Conservation (phyloP, 1,139 yeast genomes). For the Debaryomyces subglobosus region DNA sequence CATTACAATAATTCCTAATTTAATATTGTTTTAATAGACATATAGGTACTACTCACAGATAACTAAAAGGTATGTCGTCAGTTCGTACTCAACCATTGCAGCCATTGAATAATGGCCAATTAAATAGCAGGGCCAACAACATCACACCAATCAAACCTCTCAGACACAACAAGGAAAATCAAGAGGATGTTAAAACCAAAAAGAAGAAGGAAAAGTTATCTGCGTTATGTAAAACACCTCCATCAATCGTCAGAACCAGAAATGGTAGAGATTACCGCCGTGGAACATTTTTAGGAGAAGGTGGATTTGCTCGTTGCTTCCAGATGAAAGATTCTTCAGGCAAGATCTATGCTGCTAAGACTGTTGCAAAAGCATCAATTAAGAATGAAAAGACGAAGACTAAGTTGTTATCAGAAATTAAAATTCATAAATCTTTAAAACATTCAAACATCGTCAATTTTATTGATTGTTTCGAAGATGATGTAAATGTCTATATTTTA, state of each 20-base stretch:
- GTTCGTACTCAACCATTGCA: constrained; percentile 49
- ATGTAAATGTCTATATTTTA: constrained; percentile 86
- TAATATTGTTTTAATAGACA: not conserved
- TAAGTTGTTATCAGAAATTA: constrained; percentile 87
- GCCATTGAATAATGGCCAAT: constrained; percentile 50
- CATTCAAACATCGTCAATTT: constrained; percentile 92
- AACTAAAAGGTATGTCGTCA: constrained; percentile 29
- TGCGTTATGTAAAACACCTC: constrained; percentile 91
- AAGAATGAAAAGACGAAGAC: constrained; percentile 89
- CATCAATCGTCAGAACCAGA: constrained; percentile 85
- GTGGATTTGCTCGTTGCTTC: constrained; percentile 98
- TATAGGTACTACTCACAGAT: not conserved
- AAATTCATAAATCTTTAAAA: constrained; percentile 87
- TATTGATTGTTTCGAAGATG: constrained; percentile 94
- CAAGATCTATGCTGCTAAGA: constrained; percentile 90
- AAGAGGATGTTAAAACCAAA: constrained; percentile 25
- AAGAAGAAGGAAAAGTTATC: constrained; percentile 88
- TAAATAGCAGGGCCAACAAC: constrained; percentile 40
- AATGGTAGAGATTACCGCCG: constrained; percentile 88
- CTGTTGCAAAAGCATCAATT: constrained; percentile 94
- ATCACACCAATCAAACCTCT: constrained; percentile 47
- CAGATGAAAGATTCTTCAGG: constrained; percentile 93
- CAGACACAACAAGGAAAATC: constrained; percentile 35
- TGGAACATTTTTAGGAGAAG: constrained; percentile 93
- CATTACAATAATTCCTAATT: not conserved